Evolutionary conservation across 202 grass and related monocot species (phyloP).

Genomic region (Hordeum pubiflorum): DNA sequence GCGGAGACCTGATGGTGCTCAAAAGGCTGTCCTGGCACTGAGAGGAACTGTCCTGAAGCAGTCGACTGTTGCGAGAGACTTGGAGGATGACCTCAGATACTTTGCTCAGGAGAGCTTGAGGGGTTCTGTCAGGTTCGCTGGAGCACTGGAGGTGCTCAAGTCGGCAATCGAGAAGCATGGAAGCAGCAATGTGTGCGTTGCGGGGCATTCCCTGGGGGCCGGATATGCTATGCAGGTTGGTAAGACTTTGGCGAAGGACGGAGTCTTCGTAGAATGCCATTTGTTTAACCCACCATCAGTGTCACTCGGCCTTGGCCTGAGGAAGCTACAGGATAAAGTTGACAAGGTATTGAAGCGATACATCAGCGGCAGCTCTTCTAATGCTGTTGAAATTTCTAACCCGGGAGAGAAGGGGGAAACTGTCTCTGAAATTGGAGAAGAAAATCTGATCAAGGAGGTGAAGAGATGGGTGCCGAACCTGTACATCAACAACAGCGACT

Average conservation of each 20-base stretch:
- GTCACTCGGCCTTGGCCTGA: constrained; percentile 46
- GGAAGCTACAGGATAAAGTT: constrained; percentile 44
- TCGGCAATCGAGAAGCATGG: constrained; percentile 38
- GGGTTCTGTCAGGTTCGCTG: constrained; percentile 61
- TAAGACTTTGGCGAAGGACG: constrained; percentile 52
- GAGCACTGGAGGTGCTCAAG: constrained; percentile 44
- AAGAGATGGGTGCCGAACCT: constrained; percentile 66
- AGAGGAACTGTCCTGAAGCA: constrained; percentile 59
- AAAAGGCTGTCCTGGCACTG: constrained; percentile 44
- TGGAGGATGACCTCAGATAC: constrained; percentile 64
- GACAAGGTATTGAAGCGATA: constrained; percentile 28
- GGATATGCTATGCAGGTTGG: constrained; percentile 61
- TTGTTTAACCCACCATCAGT: constrained; percentile 75
- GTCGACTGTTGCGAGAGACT: constrained; percentile 42
- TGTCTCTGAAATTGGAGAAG: not conserved
- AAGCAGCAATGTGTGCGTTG: constrained; percentile 46
- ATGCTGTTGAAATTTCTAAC: not conserved
- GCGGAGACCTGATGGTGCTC: constrained; percentile 51
- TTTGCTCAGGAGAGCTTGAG: constrained; percentile 53
- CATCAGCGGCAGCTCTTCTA: constrained; percentile 13
- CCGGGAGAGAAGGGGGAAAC: not conserved
- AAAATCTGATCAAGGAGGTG: constrained; percentile 40
- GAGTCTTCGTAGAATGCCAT: constrained; percentile 61
- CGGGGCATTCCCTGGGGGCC: constrained; percentile 57
- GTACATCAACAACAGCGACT: constrained; percentile 55